A percentile compares a stretch with the other conserved stretches of the same genome.
These are phyloP conservation scores for Fusarium haematococcum DNA, from an alignment of 2,329 filamentous ascomycete genomes.

Conservation along the genomic window DNA sequence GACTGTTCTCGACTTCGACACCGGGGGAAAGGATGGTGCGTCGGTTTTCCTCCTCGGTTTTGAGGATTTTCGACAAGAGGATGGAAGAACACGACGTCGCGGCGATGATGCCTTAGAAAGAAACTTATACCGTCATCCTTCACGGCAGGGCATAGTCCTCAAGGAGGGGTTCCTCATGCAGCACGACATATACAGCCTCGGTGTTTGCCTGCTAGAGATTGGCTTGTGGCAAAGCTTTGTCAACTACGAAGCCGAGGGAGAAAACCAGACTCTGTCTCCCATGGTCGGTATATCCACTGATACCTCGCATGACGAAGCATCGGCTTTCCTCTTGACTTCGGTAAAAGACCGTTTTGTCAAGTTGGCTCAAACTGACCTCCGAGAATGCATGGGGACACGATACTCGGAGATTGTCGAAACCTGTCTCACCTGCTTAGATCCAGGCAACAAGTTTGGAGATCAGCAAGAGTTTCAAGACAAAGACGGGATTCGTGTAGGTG, in stretches of 20 bases:
- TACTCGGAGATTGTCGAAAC: slow-evolving; percentile 48
- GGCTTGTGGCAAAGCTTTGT: slow-evolving; percentile 58
- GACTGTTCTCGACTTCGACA: slow-evolving; percentile 50
- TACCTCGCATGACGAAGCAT: background rate
- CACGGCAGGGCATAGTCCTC: slow-evolving; percentile 56
- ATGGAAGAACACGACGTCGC: slow-evolving; percentile 14
- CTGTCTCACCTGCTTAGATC: slow-evolving; percentile 52
- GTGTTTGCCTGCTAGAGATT: slow-evolving; percentile 65
- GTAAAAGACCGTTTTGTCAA: background rate
- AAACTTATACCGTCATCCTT: slow-evolving; percentile 65
- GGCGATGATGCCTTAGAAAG: slow-evolving; percentile 52
- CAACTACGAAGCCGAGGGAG: slow-evolving; percentile 18
- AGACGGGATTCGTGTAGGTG: slow-evolving; percentile 16
- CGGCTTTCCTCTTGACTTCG: background rate
- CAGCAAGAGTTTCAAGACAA: slow-evolving; percentile 33
- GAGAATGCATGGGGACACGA: slow-evolving; percentile 42
- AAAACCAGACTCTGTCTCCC: background rate
- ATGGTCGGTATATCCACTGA: background rate
- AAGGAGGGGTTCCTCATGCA: slow-evolving; percentile 60
- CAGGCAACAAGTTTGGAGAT: slow-evolving; percentile 46
- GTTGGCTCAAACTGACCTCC: slow-evolving; percentile 20
- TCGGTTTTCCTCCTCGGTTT: slow-evolving; percentile 31
- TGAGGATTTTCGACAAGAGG: slow-evolving; percentile 30
- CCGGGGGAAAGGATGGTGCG: background rate
- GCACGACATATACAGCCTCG: slow-evolving; percentile 68